These are phyloP conservation scores for Lipomyces anomalus DNA, from an alignment of 805 yeast genomes.

Conservation along the genomic window DNA sequence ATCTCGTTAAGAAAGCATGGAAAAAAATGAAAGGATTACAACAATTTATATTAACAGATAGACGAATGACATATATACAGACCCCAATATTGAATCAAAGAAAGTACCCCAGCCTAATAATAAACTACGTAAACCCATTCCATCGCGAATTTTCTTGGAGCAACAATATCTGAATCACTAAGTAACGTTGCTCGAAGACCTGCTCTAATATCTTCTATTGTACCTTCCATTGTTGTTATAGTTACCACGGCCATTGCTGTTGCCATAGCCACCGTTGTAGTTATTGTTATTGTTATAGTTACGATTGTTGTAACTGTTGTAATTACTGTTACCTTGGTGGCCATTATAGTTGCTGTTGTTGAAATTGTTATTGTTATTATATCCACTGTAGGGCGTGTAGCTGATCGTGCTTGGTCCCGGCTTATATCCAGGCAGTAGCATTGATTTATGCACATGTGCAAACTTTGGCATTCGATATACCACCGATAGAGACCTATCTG, in stretches of 20 bases:
- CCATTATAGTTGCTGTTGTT: not conserved
- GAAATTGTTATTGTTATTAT: not conserved
- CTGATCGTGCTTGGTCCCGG: slow-evolving; percentile 56
- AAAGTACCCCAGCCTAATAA: too few species aligned
- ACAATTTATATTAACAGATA: too few species aligned
- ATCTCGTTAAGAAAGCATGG: too few species aligned
- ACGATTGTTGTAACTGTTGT: not conserved
- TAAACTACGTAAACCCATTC: too few species aligned
- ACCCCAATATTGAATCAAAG: too few species aligned
- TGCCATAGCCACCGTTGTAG: not conserved
- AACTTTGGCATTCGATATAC: slow-evolving; percentile 58
- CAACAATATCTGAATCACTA: too few species aligned
- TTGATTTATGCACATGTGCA: slow-evolving; percentile 59
- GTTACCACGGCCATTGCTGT: not conserved
- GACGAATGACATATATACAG: too few species aligned
- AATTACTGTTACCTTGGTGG: not conserved
- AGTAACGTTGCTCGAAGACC: too few species aligned
- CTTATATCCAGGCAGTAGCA: slow-evolving; percentile 74
- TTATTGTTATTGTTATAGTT: not conserved
- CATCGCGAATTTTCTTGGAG: too few species aligned
- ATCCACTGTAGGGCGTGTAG: not conserved
- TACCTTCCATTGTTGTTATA: not conserved
- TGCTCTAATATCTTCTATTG: too few species aligned
- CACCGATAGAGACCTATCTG: slow-evolving; percentile 40
- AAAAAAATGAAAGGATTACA: too few species aligned